Percentiles rank a stretch among this genome's conserved stretches.
phyloP scores from a whole-genome alignment of 169 alveolate genomes.

The Plasmodium blacklocki region DNA sequence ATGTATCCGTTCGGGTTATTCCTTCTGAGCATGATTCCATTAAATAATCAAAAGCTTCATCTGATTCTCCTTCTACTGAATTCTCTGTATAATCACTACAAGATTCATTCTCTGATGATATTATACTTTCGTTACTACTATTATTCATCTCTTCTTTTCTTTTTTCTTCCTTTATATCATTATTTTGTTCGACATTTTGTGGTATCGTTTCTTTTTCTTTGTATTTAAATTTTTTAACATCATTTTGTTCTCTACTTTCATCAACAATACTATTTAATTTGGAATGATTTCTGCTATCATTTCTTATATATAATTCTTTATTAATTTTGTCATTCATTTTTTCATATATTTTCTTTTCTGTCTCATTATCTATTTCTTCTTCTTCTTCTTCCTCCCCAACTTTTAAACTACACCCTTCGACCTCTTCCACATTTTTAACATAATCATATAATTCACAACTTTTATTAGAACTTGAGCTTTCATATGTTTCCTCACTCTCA shows the following conservation, averaged over 20 bases:
- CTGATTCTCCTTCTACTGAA: constrained; percentile 9
- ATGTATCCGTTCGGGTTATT: constrained; percentile 41
- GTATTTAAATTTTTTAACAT: background rate
- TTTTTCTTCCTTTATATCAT: background rate
- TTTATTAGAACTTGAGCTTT: constrained; percentile 12
- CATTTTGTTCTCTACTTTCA: background rate
- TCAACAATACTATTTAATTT: background rate
- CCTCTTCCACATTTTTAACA: background rate
- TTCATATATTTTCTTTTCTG: background rate
- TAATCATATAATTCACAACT: background rate
- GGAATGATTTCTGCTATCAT: background rate
- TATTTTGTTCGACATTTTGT: background rate
- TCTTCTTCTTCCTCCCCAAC: background rate
- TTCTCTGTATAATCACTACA: background rate
- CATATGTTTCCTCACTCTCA: constrained; percentile 15
- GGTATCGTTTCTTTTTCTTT: background rate
- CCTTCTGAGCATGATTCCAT: constrained; percentile 46
- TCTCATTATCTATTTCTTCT: background rate
- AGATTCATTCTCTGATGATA: background rate
- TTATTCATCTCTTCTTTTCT: background rate
- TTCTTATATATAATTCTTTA: background rate
- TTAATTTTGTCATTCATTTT: background rate
- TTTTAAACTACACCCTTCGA: background rate
- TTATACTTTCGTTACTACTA: background rate
- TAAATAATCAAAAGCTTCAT: constrained; percentile 19